Evolutionary conservation across 2,329 filamentous ascomycete species (phyloP), one percentile per base, ranked within the genome.

Genomic region (Rachicladosporium sp.): DNA sequence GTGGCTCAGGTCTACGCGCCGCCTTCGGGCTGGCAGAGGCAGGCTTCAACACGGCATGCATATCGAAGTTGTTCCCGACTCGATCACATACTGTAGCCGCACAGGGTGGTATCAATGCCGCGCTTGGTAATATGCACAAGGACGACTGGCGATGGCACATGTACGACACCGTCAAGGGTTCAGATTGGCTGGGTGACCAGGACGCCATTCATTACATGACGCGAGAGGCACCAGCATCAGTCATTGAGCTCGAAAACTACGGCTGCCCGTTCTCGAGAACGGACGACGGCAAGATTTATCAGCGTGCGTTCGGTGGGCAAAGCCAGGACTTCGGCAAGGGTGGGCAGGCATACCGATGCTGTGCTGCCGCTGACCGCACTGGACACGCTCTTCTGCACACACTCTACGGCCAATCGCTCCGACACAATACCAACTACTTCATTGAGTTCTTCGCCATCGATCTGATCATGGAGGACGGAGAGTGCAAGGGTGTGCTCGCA

Each of bases 121-220:
- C 84, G 37, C 73, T 91, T 41, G 84, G 84, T 59, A 94, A 93
- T 70, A 95, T 95, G 88, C 87, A 94, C 73, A 78, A 89, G 71
- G 88, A 95, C 58, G 87, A 95, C 69, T 95, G 88, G 88, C 80
- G 87, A 72, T 95, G 88, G 88, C 88, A 95, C 69, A 95, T 95
- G 88, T 95, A 95, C 72, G 88, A 95, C 65, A 95, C 88, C 33
- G 88, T 95, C 61, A 95, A 95, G 73, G 88, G 88, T 50, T 93
- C 85, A 50, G 88, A 95, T 71, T 95, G 88, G 88, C 77, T 95
- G 37, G 88, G 88, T 64, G 88, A 95, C 65, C 88, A 95, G 67
- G 88, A 95, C 62, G 88, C 88, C 50, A 95, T 95, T 60, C 88
- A 95, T 69, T 95, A 95, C 71, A 95, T 95, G 88, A 95, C 88